phyloP scores from a whole-genome alignment of 306 rosid genomes.

The Ormosia emarginata region DNA sequence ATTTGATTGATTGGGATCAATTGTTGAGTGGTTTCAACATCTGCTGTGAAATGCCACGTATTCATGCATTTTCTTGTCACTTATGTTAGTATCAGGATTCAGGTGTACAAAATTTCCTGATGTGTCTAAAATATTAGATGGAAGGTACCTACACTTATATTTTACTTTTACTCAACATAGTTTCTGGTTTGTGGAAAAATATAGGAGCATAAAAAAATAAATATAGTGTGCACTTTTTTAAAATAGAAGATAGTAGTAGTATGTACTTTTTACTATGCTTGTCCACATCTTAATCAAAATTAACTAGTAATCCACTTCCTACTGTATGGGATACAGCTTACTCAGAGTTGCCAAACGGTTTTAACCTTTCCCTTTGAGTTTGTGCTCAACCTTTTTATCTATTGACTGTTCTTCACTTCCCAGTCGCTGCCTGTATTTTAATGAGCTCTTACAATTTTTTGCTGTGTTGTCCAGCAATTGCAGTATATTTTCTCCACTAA shows the following conservation, averaged over 20 bases:
- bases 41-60: neutral
- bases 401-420: neutral
- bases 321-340: neutral
- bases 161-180: neutral
- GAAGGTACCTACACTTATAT: neutral
- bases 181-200: neutral
- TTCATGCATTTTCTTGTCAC: neutral
- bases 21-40: neutral
- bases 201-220: neutral
- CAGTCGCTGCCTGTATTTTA: neutral
- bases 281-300: neutral
- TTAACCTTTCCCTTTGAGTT: neutral
- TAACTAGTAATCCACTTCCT: neutral
- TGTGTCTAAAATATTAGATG: neutral
- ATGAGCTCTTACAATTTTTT: neutral
- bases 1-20: conserved; percentile 4
- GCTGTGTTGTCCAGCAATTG: neutral
- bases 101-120: neutral
- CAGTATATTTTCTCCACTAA: neutral
- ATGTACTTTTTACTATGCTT: neutral
- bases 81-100: neutral
- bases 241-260: neutral
- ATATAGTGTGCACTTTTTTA: neutral
- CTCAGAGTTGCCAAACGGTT: neutral
- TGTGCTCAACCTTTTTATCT: neutral